Percentiles rank a stretch among this genome's conserved stretches.
phyloP scores from a whole-genome alignment of 768 basidiomycete species.

The Cyathus striatus region DNA sequence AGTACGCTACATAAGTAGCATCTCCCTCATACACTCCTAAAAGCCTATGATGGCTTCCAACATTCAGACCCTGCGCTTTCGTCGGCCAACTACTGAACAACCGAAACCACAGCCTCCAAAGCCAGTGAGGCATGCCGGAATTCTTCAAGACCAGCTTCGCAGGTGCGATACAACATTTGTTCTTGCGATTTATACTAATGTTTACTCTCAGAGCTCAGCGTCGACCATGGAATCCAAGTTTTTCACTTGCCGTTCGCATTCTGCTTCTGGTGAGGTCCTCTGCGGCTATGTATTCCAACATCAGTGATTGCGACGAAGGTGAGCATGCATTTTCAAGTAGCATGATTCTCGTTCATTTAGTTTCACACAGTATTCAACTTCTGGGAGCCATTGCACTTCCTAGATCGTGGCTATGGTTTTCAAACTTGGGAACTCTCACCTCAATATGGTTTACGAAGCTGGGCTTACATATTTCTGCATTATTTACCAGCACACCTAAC shows the following conservation, averaged over 20 bases:
- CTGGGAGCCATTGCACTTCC: conserved; percentile 96
- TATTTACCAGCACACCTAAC: conserved; percentile 60
- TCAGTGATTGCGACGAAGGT: conserved; percentile 98
- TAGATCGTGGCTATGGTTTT: conserved; percentile 82
- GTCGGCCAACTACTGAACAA: conserved; percentile 29
- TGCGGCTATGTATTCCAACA: conserved; percentile 92
- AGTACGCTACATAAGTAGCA: too few relatives aligned
- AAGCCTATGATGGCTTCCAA: conserved; percentile 21
- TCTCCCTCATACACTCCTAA: too few relatives aligned
- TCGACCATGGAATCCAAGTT: conserved; percentile 82
- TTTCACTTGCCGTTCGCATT: conserved; percentile 80
- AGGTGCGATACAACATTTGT: conserved; percentile 33
- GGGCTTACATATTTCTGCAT: conserved; percentile 89
- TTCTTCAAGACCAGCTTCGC: conserved; percentile 78
- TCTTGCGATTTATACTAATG: conserved; percentile 8
- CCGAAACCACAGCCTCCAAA: conserved; percentile 21
- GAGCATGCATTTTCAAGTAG: conserved; percentile 1
- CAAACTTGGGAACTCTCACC: conserved; percentile 99
- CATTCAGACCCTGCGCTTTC: conserved; percentile 45
- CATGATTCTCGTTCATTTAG: not conserved
- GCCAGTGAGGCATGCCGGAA: conserved; percentile 60
- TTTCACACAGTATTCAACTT: conserved; percentile 86
- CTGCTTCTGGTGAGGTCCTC: conserved; percentile 75
- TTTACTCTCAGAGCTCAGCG: conserved; percentile 50
- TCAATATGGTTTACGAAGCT: conserved; percentile 86